Conservation (phyloP, 495 filamentous ascomycete genomes). For the Lentithecium fluviatile region DNA sequence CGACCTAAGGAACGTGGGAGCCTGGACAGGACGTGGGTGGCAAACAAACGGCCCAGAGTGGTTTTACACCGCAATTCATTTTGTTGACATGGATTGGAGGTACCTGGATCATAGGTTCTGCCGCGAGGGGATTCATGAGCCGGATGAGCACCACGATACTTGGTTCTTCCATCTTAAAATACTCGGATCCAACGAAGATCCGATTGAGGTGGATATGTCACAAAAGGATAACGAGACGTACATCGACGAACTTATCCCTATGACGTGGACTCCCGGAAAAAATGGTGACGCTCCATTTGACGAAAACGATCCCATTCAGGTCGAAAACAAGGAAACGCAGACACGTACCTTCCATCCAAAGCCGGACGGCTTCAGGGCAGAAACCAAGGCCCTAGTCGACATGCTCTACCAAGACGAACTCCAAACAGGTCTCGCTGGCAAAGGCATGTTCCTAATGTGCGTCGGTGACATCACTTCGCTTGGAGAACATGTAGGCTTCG, state of each 20-base stretch:
- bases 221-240: too few relatives aligned
- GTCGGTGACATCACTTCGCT: conserved; percentile 8
- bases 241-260: neutral
- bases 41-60: too few relatives aligned
- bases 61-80: conserved; percentile 1
- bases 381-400: neutral
- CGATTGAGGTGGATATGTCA: too few relatives aligned
- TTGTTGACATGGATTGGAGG: conserved; percentile 8
- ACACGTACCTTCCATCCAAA: conserved; percentile 13
- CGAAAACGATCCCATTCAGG: neutral
- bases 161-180: conserved; percentile 7
- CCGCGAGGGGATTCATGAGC: conserved; percentile 7
- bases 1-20: neutral
- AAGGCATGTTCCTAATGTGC: neutral
- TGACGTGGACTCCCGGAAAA: conserved; percentile 3
- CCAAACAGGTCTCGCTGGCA: neutral
- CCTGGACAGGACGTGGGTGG: neutral
- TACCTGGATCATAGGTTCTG: conserved; percentile 17
- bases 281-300: neutral
- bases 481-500: neutral
- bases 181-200: neutral
- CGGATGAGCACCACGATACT: neutral
- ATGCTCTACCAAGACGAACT: neutral
- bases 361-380: conserved; percentile 1
- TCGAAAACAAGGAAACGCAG: neutral